These are phyloP conservation scores for Rhizopogon vesiculosus DNA, from an alignment of 768 basidiomycete genomes.

Conservation along the genomic window DNA sequence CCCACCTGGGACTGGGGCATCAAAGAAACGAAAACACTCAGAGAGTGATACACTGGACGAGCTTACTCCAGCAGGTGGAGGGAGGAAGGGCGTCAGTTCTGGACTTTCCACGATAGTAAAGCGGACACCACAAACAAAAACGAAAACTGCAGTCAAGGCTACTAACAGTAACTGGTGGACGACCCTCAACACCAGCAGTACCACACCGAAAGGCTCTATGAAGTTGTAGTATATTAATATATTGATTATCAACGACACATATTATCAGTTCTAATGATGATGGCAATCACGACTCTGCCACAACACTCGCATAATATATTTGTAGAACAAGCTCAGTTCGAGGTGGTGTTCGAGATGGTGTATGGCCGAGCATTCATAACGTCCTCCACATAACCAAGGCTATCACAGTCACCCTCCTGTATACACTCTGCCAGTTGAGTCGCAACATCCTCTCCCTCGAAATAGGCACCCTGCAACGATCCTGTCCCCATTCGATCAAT, in stretches of 20 bases:
- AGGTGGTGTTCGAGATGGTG: too few relatives aligned
- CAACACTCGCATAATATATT: too few relatives aligned
- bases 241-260: neutral
- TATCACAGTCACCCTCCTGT: too few relatives aligned
- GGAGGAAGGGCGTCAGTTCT: slow-evolving; percentile 60
- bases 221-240: neutral
- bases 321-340: too few relatives aligned
- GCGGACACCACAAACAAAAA: slow-evolving; percentile 10
- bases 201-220: neutral
- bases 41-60: neutral
- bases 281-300: too few relatives aligned
- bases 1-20: neutral
- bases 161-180: neutral
- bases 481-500: slow-evolving; percentile 25
- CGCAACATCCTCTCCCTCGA: slow-evolving; percentile 33
- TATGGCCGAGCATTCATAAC: too few relatives aligned
- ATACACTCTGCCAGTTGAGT: too few relatives aligned
- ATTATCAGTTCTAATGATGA: neutral
- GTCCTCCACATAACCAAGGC: too few relatives aligned
- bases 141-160: neutral
- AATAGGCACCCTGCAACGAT: slow-evolving; percentile 56
- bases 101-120: slow-evolving; percentile 51
- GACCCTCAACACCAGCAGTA: neutral
- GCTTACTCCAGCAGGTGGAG: slow-evolving; percentile 40
- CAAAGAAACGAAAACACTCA: slow-evolving; percentile 14